Evolutionary conservation across 2,329 filamentous ascomycete genomes (phyloP), one percentile per base, ranked within the genome.

Genomic region (Colletotrichum tanaceti): DNA sequence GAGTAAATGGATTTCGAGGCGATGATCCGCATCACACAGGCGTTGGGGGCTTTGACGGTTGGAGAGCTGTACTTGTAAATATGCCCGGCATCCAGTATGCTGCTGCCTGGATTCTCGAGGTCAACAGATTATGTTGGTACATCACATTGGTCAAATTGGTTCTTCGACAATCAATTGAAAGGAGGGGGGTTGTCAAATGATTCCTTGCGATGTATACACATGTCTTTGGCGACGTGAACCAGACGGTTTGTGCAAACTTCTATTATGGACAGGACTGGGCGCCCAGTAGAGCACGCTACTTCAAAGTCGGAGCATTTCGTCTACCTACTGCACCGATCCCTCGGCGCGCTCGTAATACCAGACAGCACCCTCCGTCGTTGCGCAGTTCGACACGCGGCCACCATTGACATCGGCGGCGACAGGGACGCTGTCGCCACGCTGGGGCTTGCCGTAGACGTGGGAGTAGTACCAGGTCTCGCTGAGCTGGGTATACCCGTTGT

Each of bases 391-490:
- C 50, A 82, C 73, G 24, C 79, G 81, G 5, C 83, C 82, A 0
- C 84, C 86, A 63, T 85, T 83, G 3, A 83, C 80, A 62, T 79
- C 77, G 9, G 80, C 79, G n/a, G 77, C 74, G 11, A 83, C 74
- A 5, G 83, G 80, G 28, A 85, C 73, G 11, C 79, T 82, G 47
- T 84, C 76, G 2, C 79, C 81, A 63, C 83, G 78, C 78, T 91
- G 89, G 7, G 87, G 84, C 18, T 82, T 77, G 4, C 89, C 89
- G 63, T 82, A 83, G 60, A 87, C 85, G 76, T 90, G 85, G 76
- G 86, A 83, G 73, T 90, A 91, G 74, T 91, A 91, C 88, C 89
- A 91, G 14, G 89, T 82, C 81, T 92, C 89, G 67, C 76, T 84
- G 55, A 91, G 72, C 39, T 84, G 80, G 1, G 88, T 91, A 70